Percentiles rank a stretch among this genome's conserved stretches.
Evolutionary conservation across 768 basidiomycete genomes (phyloP).

Genomic region (Tricholoma bakamatsutake): DNA sequence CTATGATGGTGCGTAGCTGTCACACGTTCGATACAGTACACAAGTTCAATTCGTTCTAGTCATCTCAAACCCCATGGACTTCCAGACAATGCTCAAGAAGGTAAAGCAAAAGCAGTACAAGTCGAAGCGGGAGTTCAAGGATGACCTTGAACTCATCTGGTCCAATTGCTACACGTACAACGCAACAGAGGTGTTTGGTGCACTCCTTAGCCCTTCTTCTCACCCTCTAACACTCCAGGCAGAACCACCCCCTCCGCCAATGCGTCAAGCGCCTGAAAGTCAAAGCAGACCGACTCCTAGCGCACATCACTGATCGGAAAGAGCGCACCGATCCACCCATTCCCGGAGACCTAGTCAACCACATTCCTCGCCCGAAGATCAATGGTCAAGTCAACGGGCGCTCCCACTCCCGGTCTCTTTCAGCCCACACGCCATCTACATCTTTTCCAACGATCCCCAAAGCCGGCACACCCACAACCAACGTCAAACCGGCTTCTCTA

Average conservation of each 20-base stretch:
- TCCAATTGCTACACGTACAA: slow-evolving; percentile 93
- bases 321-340: slow-evolving; percentile 71
- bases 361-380: slow-evolving; percentile 27
- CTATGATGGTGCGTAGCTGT: slow-evolving; percentile 63
- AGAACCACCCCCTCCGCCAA: slow-evolving; percentile 86
- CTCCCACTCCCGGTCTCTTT: slow-evolving; percentile 9
- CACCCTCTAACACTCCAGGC: slow-evolving; percentile 6
- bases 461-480: slow-evolving; percentile 22
- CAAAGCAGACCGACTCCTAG: slow-evolving; percentile 82
- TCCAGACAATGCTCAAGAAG: slow-evolving; percentile 88
- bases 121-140: slow-evolving; percentile 88
- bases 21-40: slow-evolving; percentile 4
- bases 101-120: slow-evolving; percentile 91
- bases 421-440: slow-evolving; percentile 29
- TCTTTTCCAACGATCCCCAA: slow-evolving; percentile 27
- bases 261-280: slow-evolving; percentile 75
- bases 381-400: slow-evolving; percentile 42
- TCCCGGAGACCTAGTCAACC: slow-evolving; percentile 36
- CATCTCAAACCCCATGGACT: slow-evolving; percentile 93
- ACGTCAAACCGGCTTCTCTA: slow-evolving; percentile 22
- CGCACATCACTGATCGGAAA: slow-evolving; percentile 84
- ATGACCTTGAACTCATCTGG: slow-evolving; percentile 96
- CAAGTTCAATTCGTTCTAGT: slow-evolving; percentile 41
- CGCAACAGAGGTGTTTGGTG: slow-evolving; percentile 69
- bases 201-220: background rate